Percentiles rank a stretch among this genome's conserved stretches.
Conservation (phyloP, 1,139 yeast species). For the Maudiozyma humilis region DNA sequence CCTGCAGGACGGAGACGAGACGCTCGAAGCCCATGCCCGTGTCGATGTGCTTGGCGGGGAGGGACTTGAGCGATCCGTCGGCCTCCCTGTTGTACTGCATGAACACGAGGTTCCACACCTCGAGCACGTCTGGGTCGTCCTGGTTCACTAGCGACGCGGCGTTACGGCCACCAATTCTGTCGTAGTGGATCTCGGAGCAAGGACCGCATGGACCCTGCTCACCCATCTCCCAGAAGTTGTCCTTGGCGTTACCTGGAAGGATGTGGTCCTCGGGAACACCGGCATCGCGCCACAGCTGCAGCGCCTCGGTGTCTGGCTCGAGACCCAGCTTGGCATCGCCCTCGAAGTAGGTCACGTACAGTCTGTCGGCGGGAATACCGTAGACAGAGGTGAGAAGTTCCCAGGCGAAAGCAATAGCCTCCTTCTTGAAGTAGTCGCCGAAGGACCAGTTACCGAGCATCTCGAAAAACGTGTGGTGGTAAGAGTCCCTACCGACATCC, state of each 20-base stretch:
- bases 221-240: constrained; percentile 99
- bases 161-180: constrained; percentile 95
- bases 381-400: constrained; percentile 78
- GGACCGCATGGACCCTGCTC: constrained; percentile 99
- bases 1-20: constrained; percentile 86
- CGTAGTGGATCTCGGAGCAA: constrained; percentile 94
- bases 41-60: constrained; percentile 92
- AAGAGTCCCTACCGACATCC: constrained; percentile 95
- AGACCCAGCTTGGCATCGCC: constrained; percentile 83
- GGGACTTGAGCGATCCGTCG: constrained; percentile 64
- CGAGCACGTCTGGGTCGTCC: constrained; percentile 97
- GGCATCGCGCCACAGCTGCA: constrained; percentile 70
- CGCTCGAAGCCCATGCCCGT: constrained; percentile 99
- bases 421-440: constrained; percentile 95
- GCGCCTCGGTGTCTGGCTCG: constrained; percentile 91
- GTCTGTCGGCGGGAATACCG: constrained; percentile 65
- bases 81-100: constrained; percentile 94
- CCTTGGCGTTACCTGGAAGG: constrained; percentile 80
- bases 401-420: constrained; percentile 86
- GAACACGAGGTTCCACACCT: constrained; percentile 95
- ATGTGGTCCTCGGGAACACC: constrained; percentile 92
- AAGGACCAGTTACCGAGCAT: constrained; percentile 99
- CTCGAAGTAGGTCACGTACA: constrained; percentile 92
- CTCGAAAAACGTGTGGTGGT: constrained; percentile 96
- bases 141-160: constrained; percentile 82